Percentiles rank a stretch among this genome's conserved stretches.
These are phyloP conservation scores for Taiwanofungus camphoratus DNA, from an alignment of 1,284 basidiomycete genomes.

Conservation along the genomic window DNA sequence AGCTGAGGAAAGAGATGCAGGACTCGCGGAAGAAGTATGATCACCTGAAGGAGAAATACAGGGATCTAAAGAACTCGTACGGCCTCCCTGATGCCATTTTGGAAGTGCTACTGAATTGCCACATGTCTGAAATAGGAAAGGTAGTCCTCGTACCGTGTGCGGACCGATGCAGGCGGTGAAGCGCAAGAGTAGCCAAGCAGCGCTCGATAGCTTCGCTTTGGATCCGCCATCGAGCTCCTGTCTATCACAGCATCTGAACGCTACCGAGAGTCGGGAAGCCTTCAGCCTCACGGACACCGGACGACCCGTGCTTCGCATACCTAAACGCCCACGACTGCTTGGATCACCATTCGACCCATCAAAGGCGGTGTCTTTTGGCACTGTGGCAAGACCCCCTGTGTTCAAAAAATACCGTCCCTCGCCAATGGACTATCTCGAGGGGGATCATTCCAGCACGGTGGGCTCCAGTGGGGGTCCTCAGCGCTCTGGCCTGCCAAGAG, in stretches of 20 bases:
- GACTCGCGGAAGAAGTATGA: slow-evolving; percentile 29
- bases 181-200: slow-evolving; percentile 22
- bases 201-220: slow-evolving; percentile 15
- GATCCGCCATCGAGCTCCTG: slow-evolving; percentile 1
- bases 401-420: slow-evolving; percentile 5
- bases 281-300: background rate
- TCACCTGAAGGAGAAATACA: slow-evolving; percentile 23
- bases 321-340: slow-evolving; percentile 27
- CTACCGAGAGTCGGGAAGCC: background rate
- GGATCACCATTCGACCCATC: slow-evolving; percentile 20
- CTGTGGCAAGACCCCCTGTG: background rate
- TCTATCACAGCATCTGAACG: background rate
- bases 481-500: slow-evolving; percentile 9
- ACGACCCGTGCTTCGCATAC: slow-evolving; percentile 20
- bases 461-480: slow-evolving; percentile 1
- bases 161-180: slow-evolving; percentile 12
- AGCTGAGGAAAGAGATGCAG: slow-evolving; percentile 22
- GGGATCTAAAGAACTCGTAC: slow-evolving; percentile 19
- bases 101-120: too few relatives aligned
- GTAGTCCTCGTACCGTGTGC: background rate
- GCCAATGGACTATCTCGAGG: background rate
- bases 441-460: background rate
- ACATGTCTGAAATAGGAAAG: slow-evolving; percentile 11
- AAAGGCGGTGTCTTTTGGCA: slow-evolving; percentile 2
- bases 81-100: too few relatives aligned